Base-by-base conservation (phyloP, 371 early-diverging fungal species). In the Apophysomyces ossiformis region DNA sequence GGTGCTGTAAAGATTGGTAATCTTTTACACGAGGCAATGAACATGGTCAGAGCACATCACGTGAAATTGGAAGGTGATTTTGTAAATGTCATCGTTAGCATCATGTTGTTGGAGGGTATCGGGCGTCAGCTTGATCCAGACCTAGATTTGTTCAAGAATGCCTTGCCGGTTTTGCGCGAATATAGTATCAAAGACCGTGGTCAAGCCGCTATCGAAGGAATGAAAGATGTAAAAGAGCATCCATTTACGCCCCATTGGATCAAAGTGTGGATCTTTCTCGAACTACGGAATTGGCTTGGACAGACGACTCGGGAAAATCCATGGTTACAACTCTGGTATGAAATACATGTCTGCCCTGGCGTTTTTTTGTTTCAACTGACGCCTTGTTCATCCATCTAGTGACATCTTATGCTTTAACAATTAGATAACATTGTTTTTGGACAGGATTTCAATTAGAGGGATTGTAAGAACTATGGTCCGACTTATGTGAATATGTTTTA, bases 61-160 rank as follows among this genome's bases (percentile, higher is more conserved):
- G 96, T 98, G 7, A 89, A 90, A 58, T 78, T 98, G 58, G 98
- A 97, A 67, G 95, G 95, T 0, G 96, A 95, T 60, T 99, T 96
- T 83, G 90, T 92, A 37, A 97, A 96, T 75, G 89, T 97, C 1
- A 89, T 93, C 7, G 91, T 99, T 41, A 89, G 93, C 13, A 91
- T 95, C 68, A 85, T 96, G 81, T 78, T 97, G 50, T 71, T 97
- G 11, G 99, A 99, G 77, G 99, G 99, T 0, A 92, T 98, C 64
- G 99, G 98, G 2, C 76, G 96, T 37, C 89, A 89, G 61, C 73
- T 99, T 62, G 91, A 96, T 70, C 95, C 95, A 1, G 90, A 94
- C n/a, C 76, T 96, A 38, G 98, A 99, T 74, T 78, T 99, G 43
- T 85, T 97, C 68, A 89, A 92, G 61, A 92, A 82, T 12, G 90